A percentile compares a stretch with the other conserved stretches of the same genome.
Evolutionary conservation across 495 filamentous ascomycete species (phyloP).

Genomic region (Pseudomonodictys pantanalensis): DNA sequence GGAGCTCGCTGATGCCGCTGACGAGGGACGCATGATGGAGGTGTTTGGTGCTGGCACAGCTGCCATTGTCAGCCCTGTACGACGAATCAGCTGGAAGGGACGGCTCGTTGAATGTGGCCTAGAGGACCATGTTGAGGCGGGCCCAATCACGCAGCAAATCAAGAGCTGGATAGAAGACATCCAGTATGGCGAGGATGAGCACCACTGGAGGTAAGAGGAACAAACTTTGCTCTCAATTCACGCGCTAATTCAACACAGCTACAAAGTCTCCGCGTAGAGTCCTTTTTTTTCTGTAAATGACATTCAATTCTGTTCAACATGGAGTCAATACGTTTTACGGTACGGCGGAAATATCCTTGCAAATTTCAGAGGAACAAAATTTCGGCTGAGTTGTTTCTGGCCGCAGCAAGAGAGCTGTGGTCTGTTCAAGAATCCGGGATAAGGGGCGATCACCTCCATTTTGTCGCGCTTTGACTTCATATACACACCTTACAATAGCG

Average conservation of each 20-base stretch:
- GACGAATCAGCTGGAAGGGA: constrained; percentile 81
- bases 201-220: constrained; percentile 47
- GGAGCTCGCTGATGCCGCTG: constrained; percentile 72
- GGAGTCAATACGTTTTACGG: no score
- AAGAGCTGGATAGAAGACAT: constrained; percentile 94
- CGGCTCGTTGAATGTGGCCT: constrained; percentile 75
- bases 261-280: background rate
- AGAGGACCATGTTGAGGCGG: constrained; percentile 73
- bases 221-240: background rate
- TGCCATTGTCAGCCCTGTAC: constrained; percentile 76
- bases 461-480: no score
- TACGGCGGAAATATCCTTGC: no score
- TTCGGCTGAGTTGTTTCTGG: no score
- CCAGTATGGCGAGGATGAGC: constrained; percentile 89
- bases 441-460: no score
- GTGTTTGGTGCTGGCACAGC: constrained; percentile 93
- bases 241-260: background rate
- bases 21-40: constrained; percentile 84
- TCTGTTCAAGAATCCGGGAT: no score
- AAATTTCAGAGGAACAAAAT: no score
- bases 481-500: no score
- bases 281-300: background rate
- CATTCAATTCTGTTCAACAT: no score
- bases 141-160: constrained; percentile 77
- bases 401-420: no score